These are phyloP conservation scores for Kondoa subrosea DNA, from an alignment of 768 basidiomycete species.

Conservation along the genomic window DNA sequence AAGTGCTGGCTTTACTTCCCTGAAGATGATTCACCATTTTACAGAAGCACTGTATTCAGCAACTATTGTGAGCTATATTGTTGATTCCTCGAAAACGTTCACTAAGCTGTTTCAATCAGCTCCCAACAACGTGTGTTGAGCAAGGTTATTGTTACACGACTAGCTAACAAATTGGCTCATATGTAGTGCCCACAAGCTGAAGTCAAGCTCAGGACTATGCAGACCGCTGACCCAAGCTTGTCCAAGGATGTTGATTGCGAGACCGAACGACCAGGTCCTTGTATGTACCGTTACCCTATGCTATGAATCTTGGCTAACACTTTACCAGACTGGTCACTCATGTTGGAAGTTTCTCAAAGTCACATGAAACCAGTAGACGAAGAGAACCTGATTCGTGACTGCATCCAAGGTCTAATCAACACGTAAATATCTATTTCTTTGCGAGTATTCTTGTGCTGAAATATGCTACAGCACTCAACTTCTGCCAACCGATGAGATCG, in stretches of 20 bases:
- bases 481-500: conserved; percentile 33
- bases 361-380: conserved; percentile 33
- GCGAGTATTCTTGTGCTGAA: not conserved
- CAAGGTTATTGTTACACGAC: not conserved
- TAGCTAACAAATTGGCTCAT: not conserved
- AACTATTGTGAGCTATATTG: conserved; percentile 29
- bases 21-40: conserved; percentile 34
- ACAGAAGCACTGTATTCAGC: conserved; percentile 35
- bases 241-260: conserved; percentile 24
- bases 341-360: conserved; percentile 35
- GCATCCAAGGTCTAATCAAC: conserved; percentile 32
- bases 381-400: conserved; percentile 31
- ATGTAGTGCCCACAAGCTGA: conserved; percentile 22
- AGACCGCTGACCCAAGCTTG: conserved; percentile 30
- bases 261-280: conserved; percentile 28
- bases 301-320: not conserved
- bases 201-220: conserved; percentile 30
- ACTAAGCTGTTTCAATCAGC: conserved; percentile 12
- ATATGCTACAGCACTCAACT: conserved; percentile 23
- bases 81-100: not conserved
- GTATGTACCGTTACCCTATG: conserved; percentile 5
- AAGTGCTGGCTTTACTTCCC: conserved; percentile 33
- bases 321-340: conserved; percentile 32
- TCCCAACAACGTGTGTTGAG: conserved; percentile 28
- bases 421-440: conserved; percentile 14